Base-by-base conservation (phyloP, 164 flowering plant species). In the Aristolochia fimbriata region DNA sequence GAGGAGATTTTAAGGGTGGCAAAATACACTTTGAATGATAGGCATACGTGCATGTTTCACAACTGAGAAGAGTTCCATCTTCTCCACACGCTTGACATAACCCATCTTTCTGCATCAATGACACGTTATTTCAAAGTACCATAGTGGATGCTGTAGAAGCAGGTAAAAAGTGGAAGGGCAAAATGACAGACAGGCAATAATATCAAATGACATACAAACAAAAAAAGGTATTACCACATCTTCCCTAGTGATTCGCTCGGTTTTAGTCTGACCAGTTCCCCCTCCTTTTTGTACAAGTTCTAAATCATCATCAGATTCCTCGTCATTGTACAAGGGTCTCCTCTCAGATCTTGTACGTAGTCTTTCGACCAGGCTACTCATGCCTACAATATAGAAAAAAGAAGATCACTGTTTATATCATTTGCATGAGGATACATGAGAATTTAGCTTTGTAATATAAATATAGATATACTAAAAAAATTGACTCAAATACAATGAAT, bases 351-450 rank as follows among this genome's bases (percentile, higher is more conserved):
- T 79, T 31, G 68, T 80, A 14, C 97, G 96, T 13, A 94, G 87
- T 76, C 99, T 81, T 78, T 91, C 99, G 30, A 82, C 97, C 80
- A 91, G 78, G 69, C 99, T 94, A 75, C 88, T 79, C 99, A 94
- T 91, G 60, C 70, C 75, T 74, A 47, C 67, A 64, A 50, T 27
- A 64, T 5, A 49, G 6, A 20, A 7, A 49, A 49, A 17, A 49
- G 10, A 17, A 49, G 14, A 17, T 4, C 8, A 10, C 37, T 3
- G 7, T n/a, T 27, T 27, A 37, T 37, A 1, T 37, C 43, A 3
- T 37, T 37, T 10, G 12, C 43, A 37, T 3, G 43, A 37, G 7
- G 10, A 37, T 10, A 10, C 43, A 7, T 37, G 43, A 37, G 4
- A 37, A 37, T 7, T 10, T 0, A 10, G 9, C 4, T 5, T 37